Conservation (phyloP, 139 green algal species). For the Chlorella sorokiniana region DNA sequence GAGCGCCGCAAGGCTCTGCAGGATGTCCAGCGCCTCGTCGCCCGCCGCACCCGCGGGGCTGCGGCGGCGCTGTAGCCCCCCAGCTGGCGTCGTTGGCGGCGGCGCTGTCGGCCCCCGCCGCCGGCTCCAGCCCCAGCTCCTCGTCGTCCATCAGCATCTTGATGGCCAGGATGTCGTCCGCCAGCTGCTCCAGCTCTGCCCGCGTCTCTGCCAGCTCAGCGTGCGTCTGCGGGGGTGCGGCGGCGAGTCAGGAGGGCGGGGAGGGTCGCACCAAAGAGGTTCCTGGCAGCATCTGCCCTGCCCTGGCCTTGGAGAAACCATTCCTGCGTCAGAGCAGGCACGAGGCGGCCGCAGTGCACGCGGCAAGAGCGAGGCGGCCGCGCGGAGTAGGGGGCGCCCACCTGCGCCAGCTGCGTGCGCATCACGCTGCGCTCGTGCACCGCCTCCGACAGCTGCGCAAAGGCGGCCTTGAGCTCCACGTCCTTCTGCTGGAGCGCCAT, state of each 20-base stretch:
- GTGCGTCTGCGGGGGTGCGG: neutral
- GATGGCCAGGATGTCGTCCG: conserved; percentile 31
- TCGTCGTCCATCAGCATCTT: conserved; percentile 27
- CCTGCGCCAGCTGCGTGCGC: conserved; percentile 29
- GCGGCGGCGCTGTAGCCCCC: neutral
- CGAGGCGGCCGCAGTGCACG: no score
- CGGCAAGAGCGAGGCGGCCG: no score
- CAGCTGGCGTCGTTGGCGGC: neutral
- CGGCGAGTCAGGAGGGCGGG: neutral
- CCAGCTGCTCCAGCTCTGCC: conserved; percentile 35
- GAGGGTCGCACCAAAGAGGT: neutral
- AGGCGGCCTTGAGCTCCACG: conserved; percentile 22
- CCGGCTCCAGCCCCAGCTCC: neutral
- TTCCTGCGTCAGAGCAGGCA: no score
- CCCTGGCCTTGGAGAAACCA: no score
- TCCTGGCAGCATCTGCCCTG: neutral
- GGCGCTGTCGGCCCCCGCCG: neutral
- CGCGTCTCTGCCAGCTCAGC: conserved; percentile 31
- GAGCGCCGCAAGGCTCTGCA: conserved; percentile 33
- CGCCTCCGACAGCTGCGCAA: conserved; percentile 6
- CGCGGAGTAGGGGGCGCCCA: neutral
- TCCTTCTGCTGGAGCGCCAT: conserved; percentile 31
- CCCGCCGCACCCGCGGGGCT: neutral
- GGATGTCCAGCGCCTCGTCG: conserved; percentile 26
- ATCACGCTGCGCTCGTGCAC: conserved; percentile 15